Evolutionary conservation across 2,329 filamentous ascomycete genomes (phyloP), one percentile per base, ranked within the genome.

Genomic region (Diaporthe ampelina): DNA sequence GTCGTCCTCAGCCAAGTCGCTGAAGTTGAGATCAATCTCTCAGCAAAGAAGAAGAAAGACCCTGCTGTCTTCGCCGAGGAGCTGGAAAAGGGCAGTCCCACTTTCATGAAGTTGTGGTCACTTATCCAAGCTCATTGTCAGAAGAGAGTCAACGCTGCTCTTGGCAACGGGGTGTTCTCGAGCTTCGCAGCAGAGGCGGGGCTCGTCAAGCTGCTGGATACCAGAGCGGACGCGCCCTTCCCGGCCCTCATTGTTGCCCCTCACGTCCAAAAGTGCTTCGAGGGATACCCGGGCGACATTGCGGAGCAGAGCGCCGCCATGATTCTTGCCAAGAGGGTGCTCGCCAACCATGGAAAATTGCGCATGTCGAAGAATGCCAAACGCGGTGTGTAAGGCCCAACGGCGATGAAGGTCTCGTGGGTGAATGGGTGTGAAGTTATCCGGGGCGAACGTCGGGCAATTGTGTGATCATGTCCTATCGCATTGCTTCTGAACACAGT

Each of bases 71-170:
- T 61, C 7, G 35, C 45, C 9, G 24, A 40, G 17, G 57, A 71
- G 56, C 57, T 71, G 11, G 21, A 71, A 10, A 59, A 71, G 13
- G 57, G 45, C 35, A 50, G 54, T 8, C 69, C 69, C 9, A 15
- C 54, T 9, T 71, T 71, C 40, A 61, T 52, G 54, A 61, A 58
- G 40, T 48, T 71, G 8, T 71, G 69, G 69, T 45, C 69, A 10
- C n/a, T 59, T 5, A 59, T 59, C 40, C 69, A 71, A 19, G 54
- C 32, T 11, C 57, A 59, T 13, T 71, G 52, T 11, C 40, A 26
- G 3, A 59, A 37, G 56, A 58, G 54, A 17, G 54, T 61, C 40
- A 59, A 71, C 11, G 15, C 19, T 26, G 15, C 24, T 32, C 54
- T 58, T 71, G 69, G 57, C 3, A 29, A 48, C 15, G 54, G 43